Percentiles rank a stretch among this genome's conserved stretches.
Conservation (phyloP, 768 basidiomycete species). For the Mycena vitilis region DNA sequence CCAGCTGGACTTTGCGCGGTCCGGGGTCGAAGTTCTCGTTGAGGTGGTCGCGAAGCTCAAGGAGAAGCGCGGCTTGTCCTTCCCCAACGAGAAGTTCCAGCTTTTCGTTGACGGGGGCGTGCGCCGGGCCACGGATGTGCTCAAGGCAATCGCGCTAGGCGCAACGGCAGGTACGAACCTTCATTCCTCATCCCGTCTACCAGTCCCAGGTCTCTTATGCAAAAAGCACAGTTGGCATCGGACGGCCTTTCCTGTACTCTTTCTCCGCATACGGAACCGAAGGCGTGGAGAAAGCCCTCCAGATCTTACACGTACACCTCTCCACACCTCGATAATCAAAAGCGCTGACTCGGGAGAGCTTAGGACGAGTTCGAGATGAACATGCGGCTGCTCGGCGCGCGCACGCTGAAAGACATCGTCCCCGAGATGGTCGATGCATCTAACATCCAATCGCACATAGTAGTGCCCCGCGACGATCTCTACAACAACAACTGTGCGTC, state of each 20-base stretch:
- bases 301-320: conserved; percentile 74
- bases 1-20: conserved; percentile 83
- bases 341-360: neutral
- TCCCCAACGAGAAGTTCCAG: conserved; percentile 85
- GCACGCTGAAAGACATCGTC: conserved; percentile 79
- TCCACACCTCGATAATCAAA: neutral
- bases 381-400: conserved; percentile 90
- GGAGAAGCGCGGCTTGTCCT: conserved; percentile 71
- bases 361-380: conserved; percentile 99
- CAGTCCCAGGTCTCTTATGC: neutral
- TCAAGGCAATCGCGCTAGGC: conserved; percentile 90
- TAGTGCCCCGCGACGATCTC: conserved; percentile 79
- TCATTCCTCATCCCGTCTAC: neutral
- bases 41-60: conserved; percentile 84
- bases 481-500: conserved; percentile 89
- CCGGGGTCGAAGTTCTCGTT: conserved; percentile 90
- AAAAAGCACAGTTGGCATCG: conserved; percentile 71
- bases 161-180: conserved; percentile 78
- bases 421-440: conserved; percentile 92
- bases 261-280: conserved; percentile 91
- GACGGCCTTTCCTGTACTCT: conserved; percentile 89
- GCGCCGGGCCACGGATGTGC: conserved; percentile 87
- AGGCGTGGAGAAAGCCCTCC: conserved; percentile 85
- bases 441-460: conserved; percentile 73
- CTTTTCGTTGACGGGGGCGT: conserved; percentile 97